These are phyloP conservation scores for Geotrichum ghanense DNA, from an alignment of 805 yeast genomes.

Conservation along the genomic window DNA sequence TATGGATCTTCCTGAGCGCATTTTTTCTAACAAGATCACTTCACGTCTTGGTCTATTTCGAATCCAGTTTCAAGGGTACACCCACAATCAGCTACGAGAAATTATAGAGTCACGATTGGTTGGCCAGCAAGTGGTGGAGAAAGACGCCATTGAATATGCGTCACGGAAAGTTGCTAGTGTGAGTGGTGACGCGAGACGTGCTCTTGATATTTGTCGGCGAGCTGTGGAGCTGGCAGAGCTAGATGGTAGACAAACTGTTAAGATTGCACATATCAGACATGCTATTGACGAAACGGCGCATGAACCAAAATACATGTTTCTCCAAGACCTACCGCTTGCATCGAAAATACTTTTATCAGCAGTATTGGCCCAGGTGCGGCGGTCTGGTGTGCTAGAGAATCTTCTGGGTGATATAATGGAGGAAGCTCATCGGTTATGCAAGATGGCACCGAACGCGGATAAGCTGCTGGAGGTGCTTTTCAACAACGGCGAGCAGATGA, in stretches of 20 bases:
- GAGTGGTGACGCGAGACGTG: slow-evolving; percentile 95
- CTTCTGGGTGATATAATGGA: slow-evolving; percentile 67
- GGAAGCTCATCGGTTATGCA: slow-evolving; percentile 49
- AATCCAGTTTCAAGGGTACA: slow-evolving; percentile 81
- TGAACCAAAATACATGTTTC: slow-evolving; percentile 55
- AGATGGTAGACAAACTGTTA: slow-evolving; percentile 34
- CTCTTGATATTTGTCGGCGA: slow-evolving; percentile 73
- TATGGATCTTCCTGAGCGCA: slow-evolving; percentile 91
- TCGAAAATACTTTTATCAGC: slow-evolving; percentile 67
- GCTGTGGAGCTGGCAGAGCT: slow-evolving; percentile 69
- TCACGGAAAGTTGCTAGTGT: slow-evolving; percentile 92
- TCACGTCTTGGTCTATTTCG: slow-evolving; percentile 84
- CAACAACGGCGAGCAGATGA: slow-evolving; percentile 29
- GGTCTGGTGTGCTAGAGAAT: slow-evolving; percentile 62
- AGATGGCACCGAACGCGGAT: slow-evolving; percentile 24
- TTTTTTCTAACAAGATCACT: slow-evolving; percentile 76
- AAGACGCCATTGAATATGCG: slow-evolving; percentile 83
- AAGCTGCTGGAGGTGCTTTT: slow-evolving; percentile 25
- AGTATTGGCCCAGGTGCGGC: slow-evolving; percentile 47
- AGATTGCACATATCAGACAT: slow-evolving; percentile 60
- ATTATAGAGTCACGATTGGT: slow-evolving; percentile 67
- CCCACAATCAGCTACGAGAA: slow-evolving; percentile 60
- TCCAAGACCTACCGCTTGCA: slow-evolving; percentile 51
- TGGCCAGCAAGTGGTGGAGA: slow-evolving; percentile 28
- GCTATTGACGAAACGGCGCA: slow-evolving; percentile 73